These are phyloP conservation scores for Colletotrichum australisinense DNA, from an alignment of 2,329 filamentous ascomycete genomes.

Conservation along the genomic window DNA sequence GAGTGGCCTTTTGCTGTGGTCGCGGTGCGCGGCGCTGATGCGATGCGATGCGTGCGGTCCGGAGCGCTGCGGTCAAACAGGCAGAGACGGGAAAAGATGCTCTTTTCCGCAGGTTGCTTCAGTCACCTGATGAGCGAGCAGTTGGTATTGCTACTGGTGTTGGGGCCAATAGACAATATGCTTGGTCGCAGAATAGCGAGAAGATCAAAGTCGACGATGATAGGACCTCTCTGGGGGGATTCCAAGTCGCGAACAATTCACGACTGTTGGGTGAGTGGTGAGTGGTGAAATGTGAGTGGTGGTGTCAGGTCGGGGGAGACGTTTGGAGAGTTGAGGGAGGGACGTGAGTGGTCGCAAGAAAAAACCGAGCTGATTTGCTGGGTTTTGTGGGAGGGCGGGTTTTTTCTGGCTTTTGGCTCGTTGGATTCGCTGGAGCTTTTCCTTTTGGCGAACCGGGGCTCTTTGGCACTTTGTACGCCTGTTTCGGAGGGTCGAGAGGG, in stretches of 20 bases:
- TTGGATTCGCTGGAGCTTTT: conserved; percentile 34
- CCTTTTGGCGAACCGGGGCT: conserved; percentile 24
- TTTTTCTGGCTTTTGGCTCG: conserved; percentile 36
- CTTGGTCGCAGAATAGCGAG: conserved; percentile 41
- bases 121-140: conserved; percentile 62
- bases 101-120: conserved; percentile 54
- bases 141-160: conserved; percentile 32
- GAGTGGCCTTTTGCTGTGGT: conserved; percentile 40
- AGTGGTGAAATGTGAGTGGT: conserved; percentile 27
- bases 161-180: conserved; percentile 59
- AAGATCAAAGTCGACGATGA: conserved; percentile 57
- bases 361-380: conserved; percentile 38
- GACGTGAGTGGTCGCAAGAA: conserved; percentile 39
- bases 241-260: conserved; percentile 45
- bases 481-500: conserved; percentile 23
- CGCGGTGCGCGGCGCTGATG: conserved; percentile 15
- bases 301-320: conserved; percentile 34
- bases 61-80: conserved; percentile 15
- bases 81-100: conserved; percentile 28
- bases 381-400: conserved; percentile 37
- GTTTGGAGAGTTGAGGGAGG: conserved; percentile 43
- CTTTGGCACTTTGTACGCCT: conserved; percentile 33
- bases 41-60: conserved; percentile 16
- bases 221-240: conserved; percentile 57
- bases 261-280: conserved; percentile 35